These are phyloP conservation scores for Schizophyllum commune DNA, from an alignment of 1,284 basidiomycete species.

Conservation along the genomic window DNA sequence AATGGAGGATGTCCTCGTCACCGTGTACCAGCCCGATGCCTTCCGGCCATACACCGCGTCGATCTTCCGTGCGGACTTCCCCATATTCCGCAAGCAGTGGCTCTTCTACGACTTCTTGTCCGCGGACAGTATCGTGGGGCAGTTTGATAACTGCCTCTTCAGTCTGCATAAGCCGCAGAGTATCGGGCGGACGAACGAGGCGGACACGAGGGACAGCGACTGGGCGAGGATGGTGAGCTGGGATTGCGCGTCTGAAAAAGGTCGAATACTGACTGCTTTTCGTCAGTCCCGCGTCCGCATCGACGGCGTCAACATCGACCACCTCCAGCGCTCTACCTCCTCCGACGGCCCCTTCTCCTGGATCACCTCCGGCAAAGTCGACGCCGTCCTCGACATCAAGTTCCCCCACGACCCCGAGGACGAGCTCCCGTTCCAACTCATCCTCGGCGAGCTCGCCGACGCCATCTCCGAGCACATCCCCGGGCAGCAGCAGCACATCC, in stretches of 20 bases:
- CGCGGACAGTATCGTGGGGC: conserved; percentile 93
- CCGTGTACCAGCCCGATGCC: conserved; percentile 88
- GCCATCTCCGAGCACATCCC: conserved; percentile 83
- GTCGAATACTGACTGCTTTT: too few species aligned
- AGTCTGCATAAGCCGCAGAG: conserved; percentile 96
- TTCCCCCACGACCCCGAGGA: conserved; percentile 82
- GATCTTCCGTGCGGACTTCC: conserved; percentile 91
- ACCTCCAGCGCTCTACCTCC: conserved; percentile 81
- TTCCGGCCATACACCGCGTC: conserved; percentile 95
- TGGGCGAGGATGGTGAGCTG: conserved; percentile 82
- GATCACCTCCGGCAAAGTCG: conserved; percentile 95
- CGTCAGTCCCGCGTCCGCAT: conserved; percentile 87
- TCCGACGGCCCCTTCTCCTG: conserved; percentile 90
- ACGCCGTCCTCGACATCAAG: conserved; percentile 96
- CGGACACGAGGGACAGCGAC: conserved; percentile 72
- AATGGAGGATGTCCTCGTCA: conserved; percentile 90
- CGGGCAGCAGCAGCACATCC: not conserved
- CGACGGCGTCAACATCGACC: conserved; percentile 96
- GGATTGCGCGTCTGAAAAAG: too few species aligned
- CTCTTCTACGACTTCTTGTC: conserved; percentile 89
- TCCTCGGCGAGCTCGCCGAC: conserved; percentile 87
- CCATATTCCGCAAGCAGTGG: conserved; percentile 87
- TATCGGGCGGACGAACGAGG: conserved; percentile 83
- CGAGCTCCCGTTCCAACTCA: conserved; percentile 76
- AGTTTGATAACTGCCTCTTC: conserved; percentile 97